Conservation (phyloP, 148 eudicot species). For the Linanthus parryae region DNA sequence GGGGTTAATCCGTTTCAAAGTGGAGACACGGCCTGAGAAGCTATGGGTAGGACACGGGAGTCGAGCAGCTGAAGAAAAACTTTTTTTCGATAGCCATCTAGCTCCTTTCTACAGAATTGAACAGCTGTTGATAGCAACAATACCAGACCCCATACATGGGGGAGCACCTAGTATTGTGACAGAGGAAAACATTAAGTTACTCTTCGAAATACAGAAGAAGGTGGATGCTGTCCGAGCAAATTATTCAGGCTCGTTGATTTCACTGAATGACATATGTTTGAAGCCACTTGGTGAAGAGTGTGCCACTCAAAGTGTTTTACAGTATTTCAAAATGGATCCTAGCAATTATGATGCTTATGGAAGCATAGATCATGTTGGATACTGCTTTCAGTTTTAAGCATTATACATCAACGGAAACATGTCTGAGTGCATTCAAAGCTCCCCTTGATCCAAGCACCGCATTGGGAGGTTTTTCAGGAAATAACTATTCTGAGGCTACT, state of each 20-base stretch:
- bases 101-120: slow-evolving; percentile 98
- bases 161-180: slow-evolving; percentile 72
- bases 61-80: slow-evolving; percentile 88
- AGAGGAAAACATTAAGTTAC: slow-evolving; percentile 74
- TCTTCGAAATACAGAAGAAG: slow-evolving; percentile 90
- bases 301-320: slow-evolving; percentile 95
- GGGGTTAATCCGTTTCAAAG: slow-evolving; percentile 81
- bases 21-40: slow-evolving; percentile 99
- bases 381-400: slow-evolving; percentile 89
- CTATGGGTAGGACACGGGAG: slow-evolving; percentile 99
- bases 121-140: slow-evolving; percentile 88
- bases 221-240: slow-evolving; percentile 86
- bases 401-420: slow-evolving; percentile 63
- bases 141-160: slow-evolving; percentile 40
- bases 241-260: slow-evolving; percentile 62
- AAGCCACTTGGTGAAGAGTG: slow-evolving; percentile 98
- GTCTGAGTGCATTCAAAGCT: slow-evolving; percentile 92
- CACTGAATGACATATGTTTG: slow-evolving; percentile 82
- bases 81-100: slow-evolving; percentile 83
- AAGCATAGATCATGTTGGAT: slow-evolving; percentile 78
- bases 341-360: slow-evolving; percentile 60
- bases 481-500: slow-evolving; percentile 90
- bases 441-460: slow-evolving; percentile 98
- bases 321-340: slow-evolving; percentile 94
- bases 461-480: slow-evolving; percentile 88